phyloP scores from a whole-genome alignment of 345 rosid species.

The Populus pruinosa region DNA sequence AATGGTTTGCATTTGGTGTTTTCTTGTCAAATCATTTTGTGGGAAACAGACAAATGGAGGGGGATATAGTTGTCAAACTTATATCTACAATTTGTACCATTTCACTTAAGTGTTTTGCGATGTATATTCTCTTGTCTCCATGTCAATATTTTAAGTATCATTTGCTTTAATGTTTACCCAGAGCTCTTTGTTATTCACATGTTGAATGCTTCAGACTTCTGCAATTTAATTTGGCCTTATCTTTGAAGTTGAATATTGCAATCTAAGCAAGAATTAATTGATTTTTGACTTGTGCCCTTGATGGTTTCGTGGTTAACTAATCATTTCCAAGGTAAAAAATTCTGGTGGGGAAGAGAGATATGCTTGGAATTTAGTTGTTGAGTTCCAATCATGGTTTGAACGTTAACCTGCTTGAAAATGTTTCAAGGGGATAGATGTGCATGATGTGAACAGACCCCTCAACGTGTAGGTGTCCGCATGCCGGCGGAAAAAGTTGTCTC shows the following conservation, averaged over 20 bases:
- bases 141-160: slow-evolving; percentile 11
- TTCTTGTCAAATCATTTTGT: slow-evolving; percentile 7
- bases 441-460: not conserved
- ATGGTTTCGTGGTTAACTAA: not conserved
- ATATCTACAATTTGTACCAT: not conserved
- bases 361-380: not conserved
- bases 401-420: not conserved
- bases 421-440: not conserved
- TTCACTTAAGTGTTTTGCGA: slow-evolving; percentile 8
- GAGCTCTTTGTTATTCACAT: slow-evolving; percentile 4
- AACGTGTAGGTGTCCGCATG: not conserved
- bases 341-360: not conserved
- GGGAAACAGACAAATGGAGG: slow-evolving; percentile 2
- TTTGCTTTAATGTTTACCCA: slow-evolving; percentile 1
- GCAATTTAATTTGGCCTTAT: not conserved
- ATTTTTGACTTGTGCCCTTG: not conserved
- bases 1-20: slow-evolving; percentile 16
- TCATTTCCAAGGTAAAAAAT: not conserved
- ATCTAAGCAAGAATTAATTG: not conserved
- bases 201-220: not conserved
- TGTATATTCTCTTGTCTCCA: slow-evolving; percentile 13
- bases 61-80: not conserved
- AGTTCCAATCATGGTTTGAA: too few species aligned
- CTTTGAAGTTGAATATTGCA: not conserved
- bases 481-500: not conserved